phyloP scores from a whole-genome alignment of 179 eudicot species.

The Camellia oleifera region DNA sequence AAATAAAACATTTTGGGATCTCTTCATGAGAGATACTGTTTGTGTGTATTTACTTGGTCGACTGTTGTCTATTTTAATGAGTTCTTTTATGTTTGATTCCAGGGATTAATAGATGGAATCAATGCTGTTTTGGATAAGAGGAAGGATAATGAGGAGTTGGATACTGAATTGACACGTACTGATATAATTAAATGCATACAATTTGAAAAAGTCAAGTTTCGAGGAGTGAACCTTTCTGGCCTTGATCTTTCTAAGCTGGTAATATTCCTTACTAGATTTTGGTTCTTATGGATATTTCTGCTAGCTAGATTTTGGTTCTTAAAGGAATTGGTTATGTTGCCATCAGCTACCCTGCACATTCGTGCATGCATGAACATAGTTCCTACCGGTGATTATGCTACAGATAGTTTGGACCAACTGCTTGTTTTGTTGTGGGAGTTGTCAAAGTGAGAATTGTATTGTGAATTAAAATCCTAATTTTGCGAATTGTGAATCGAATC shows the following conservation, averaged over 20 bases:
- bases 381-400: not conserved
- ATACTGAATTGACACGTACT: conserved; percentile 70
- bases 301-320: not conserved
- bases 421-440: not conserved
- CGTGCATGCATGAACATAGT: not conserved
- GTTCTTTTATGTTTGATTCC: conserved; percentile 16
- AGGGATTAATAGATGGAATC: conserved; percentile 76
- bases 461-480: too few species aligned
- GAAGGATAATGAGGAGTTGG: conserved; percentile 65
- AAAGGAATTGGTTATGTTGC: not conserved
- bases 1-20: not conserved
- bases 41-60: not conserved
- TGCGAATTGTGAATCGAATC: too few species aligned
- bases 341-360: not conserved
- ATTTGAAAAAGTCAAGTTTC: conserved; percentile 76
- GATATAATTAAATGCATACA: conserved; percentile 94
- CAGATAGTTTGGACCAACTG: not conserved
- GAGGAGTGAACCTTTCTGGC: conserved; percentile 91
- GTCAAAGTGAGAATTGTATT: too few species aligned
- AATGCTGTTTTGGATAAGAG: conserved; percentile 53
- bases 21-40: not conserved
- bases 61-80: not conserved
- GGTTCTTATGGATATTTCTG: conserved; percentile 2
- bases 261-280: conserved; percentile 15
- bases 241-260: conserved; percentile 98